These are phyloP conservation scores for Venturia nashicola DNA, from an alignment of 2,329 filamentous ascomycete species.

Conservation along the genomic window DNA sequence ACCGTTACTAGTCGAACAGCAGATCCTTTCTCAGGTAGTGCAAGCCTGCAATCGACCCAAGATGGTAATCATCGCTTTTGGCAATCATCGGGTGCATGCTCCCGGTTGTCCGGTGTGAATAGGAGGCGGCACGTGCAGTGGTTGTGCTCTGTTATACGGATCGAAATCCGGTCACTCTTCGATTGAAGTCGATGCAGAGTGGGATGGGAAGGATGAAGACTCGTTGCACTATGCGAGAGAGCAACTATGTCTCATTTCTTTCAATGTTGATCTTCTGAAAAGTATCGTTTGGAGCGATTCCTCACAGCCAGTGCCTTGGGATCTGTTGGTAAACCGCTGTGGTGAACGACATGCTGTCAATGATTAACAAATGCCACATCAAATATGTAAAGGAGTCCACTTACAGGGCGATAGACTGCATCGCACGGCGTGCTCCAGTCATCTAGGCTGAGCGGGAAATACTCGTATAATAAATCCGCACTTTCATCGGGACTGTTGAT, in stretches of 20 bases:
- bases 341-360: slow-evolving; percentile 77
- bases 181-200: not conserved
- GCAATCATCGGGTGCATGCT: not conserved
- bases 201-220: not conserved
- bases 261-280: slow-evolving; percentile 28
- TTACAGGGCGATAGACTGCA: slow-evolving; percentile 64
- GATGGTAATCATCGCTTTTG: not conserved
- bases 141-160: not conserved
- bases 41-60: not conserved
- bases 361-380: not conserved
- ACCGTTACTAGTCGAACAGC: not conserved
- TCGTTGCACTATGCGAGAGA: not conserved
- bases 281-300: slow-evolving; percentile 36
- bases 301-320: slow-evolving; percentile 31
- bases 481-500: slow-evolving; percentile 43
- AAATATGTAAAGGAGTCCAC: not conserved
- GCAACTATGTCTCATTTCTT: not conserved
- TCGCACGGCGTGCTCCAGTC: slow-evolving; percentile 90
- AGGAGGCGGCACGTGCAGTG: not conserved
- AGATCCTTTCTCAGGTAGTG: not conserved
- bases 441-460: slow-evolving; percentile 82
- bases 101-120: not conserved
- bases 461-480: slow-evolving; percentile 81
- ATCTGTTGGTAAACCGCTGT: slow-evolving; percentile 47
- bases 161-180: not conserved